phyloP scores from a whole-genome alignment of 352 stramenopile genomes.

The Aphanomyces stellatus region DNA sequence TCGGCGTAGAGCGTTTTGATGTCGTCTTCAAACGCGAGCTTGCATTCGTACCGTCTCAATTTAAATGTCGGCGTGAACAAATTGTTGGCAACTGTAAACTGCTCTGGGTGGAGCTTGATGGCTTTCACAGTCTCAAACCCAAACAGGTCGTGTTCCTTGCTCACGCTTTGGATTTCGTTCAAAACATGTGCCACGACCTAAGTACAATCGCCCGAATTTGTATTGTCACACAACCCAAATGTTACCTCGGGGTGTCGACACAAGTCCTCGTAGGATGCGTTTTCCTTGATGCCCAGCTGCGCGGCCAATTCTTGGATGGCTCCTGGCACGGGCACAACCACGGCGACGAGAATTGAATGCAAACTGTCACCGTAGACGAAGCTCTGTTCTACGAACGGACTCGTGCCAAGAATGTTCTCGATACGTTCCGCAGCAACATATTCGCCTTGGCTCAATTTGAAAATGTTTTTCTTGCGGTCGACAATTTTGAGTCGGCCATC shows the following conservation, averaged over 20 bases:
- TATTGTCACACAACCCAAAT: no score
- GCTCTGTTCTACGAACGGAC: background rate
- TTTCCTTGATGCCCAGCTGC: background rate
- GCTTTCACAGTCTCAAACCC: constrained; percentile 91
- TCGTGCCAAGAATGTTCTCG: background rate
- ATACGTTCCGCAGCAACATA: background rate
- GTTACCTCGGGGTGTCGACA: no score
- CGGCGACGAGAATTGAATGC: background rate
- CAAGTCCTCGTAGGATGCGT: no score
- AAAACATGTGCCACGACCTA: no score
- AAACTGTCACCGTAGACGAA: background rate
- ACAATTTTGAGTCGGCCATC: background rate
- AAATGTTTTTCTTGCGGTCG: background rate
- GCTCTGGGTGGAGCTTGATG: constrained; percentile 85
- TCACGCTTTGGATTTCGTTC: no score
- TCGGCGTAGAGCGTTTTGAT: constrained; percentile 69
- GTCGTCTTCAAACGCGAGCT: constrained; percentile 50
- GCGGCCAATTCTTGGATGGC: background rate
- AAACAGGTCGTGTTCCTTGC: constrained; percentile 53
- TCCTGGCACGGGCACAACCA: background rate
- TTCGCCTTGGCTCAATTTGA: background rate
- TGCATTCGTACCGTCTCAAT: constrained; percentile 77
- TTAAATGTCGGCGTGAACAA: constrained; percentile 97
- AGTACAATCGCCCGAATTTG: no score
- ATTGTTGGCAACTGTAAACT: constrained; percentile 90